Conservation (phyloP, 164 flowering plant genomes). For the Dillenia turbinata region DNA sequence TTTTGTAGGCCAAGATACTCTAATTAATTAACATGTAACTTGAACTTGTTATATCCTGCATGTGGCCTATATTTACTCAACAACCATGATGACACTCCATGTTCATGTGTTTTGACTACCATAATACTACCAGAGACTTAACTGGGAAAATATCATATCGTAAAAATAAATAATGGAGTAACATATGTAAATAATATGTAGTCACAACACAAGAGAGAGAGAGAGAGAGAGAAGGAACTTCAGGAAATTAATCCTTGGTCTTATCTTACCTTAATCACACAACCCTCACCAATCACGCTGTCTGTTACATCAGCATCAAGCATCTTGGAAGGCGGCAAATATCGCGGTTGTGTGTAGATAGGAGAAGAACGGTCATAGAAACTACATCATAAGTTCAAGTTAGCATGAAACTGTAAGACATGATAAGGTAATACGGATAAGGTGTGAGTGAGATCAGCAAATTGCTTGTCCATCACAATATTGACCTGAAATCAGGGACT, state of each 20-base stretch:
- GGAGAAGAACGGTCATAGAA: conserved; percentile 97
- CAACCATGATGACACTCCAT: no score
- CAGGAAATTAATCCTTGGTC: neutral
- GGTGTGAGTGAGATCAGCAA: neutral
- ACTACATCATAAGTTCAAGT: conserved; percentile 37
- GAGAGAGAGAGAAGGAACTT: neutral
- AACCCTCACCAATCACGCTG: conserved; percentile 91
- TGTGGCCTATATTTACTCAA: no score
- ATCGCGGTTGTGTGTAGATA: conserved; percentile 92
- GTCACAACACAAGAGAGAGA: neutral
- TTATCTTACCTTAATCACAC: conserved; percentile 79
- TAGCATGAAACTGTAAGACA: neutral
- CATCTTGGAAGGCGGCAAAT: conserved; percentile 95
- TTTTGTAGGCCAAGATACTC: no score
- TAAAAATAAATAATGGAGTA: no score
- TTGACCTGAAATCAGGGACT: conserved; percentile 84
- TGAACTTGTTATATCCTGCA: no score
- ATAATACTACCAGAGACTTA: no score
- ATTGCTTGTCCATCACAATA: neutral
- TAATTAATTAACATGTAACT: no score
- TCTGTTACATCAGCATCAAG: conserved; percentile 95
- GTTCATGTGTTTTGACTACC: no score
- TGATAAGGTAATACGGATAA: neutral
- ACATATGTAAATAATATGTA: no score
- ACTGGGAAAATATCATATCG: no score